Percentiles rank a stretch among this genome's conserved stretches.
Conservation (phyloP, 1,284 basidiomycete genomes). For the Coriolopsis trogii region DNA sequence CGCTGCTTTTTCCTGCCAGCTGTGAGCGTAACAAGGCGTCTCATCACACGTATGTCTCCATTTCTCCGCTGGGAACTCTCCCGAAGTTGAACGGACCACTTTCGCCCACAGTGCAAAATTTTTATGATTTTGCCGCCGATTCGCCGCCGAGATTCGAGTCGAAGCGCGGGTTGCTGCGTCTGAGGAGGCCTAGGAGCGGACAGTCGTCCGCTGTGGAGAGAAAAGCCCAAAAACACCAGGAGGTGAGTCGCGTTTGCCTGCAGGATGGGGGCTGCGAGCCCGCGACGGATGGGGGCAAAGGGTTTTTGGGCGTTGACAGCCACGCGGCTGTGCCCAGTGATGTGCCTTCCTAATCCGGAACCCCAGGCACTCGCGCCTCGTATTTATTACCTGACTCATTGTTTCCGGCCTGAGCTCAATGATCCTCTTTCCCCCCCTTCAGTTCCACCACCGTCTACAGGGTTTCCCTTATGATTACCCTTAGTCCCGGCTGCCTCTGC, state of each 20-base stretch:
- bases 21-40: slow-evolving; percentile 24
- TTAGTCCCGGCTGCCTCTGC: slow-evolving; percentile 77
- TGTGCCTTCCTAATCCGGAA: slow-evolving; percentile 22
- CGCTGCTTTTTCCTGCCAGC: slow-evolving; percentile 23
- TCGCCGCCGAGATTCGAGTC: slow-evolving; percentile 24
- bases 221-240: slow-evolving; percentile 20
- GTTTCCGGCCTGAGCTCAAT: slow-evolving; percentile 32
- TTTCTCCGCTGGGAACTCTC: not conserved
- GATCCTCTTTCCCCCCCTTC: slow-evolving; percentile 33
- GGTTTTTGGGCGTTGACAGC: slow-evolving; percentile 20
- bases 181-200: slow-evolving; percentile 20
- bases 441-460: slow-evolving; percentile 31
- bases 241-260: slow-evolving; percentile 15
- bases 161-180: slow-evolving; percentile 22
- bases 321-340: slow-evolving; percentile 19
- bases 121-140: slow-evolving; percentile 29
- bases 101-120: slow-evolving; percentile 17
- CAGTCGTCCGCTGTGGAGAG: slow-evolving; percentile 23
- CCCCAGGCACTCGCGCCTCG: slow-evolving; percentile 25
- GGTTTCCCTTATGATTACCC: slow-evolving; percentile 64
- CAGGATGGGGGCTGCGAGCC: slow-evolving; percentile 1
- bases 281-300: slow-evolving; percentile 18
- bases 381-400: slow-evolving; percentile 35
- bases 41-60: slow-evolving; percentile 12
- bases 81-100: not conserved